Evolutionary conservation across 441 rosid genomes (phyloP), one percentile per base, ranked within the genome.

Genomic region (Jatropha podagrica): DNA sequence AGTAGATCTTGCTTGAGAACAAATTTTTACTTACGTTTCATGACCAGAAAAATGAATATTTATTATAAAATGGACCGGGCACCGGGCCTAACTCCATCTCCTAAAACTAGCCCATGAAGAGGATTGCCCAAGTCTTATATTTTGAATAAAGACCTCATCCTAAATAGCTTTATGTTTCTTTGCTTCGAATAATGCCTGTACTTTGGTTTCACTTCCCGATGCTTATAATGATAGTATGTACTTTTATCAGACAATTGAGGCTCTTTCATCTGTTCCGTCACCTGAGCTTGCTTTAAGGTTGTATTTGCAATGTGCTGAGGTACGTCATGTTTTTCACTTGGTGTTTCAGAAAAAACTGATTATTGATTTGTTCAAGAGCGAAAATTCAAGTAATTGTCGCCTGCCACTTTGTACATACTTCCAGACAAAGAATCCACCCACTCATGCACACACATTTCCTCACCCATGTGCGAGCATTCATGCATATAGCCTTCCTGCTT

Each of bases 271-370:
- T 74, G 86, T 90, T 79, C 95, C 98, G 17, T 86, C 96, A 71
- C 94, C 99, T 70, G 99, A 96, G 72, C 83, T 96, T 83, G 94
- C 98, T 40, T 85, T 96, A 79, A 85, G 90, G 76, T 80, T 96
- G 83, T 94, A 87, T 84, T 83, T 96, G 89, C 95, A 90, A 83
- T 94, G 99, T 86, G 99, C 99, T 74, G 97, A 96, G 99, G 99
- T 96, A 85, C 66, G 64, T 40, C 44, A 44, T 70, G 48, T 40
- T 69, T 58, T 72, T 46, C 20, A 44, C 64, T 71, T 71, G 55
- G 65, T 62, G 61, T 15, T 41, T 11, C 60, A 62, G 56, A 56
- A n/a, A 23, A 72, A 44, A 55, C 32, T 63, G 18, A 44, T 41
- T 60, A 13, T 37, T 26, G 46, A 46, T 23, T 26, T 26, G 12